Conservation (phyloP, 306 rosid genomes). For the Pachyrhizus erosus region DNA sequence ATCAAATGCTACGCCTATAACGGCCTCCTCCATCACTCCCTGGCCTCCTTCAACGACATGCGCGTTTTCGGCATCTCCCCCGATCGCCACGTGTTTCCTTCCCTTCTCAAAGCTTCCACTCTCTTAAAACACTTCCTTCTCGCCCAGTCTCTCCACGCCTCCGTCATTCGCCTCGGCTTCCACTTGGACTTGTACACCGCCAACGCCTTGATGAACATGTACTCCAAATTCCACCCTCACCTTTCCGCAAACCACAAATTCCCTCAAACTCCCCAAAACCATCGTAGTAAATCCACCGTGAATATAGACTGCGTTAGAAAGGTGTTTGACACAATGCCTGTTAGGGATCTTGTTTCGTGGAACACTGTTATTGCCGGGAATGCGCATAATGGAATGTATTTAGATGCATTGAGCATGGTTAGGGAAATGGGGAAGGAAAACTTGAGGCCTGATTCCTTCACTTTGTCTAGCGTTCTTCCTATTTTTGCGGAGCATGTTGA, state of each 20-base stretch:
- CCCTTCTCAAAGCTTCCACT: conserved; percentile 73
- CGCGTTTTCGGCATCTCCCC: conserved; percentile 51
- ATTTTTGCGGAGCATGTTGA: conserved; percentile 71
- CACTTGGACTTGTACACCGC: conserved; percentile 69
- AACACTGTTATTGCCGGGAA: conserved; percentile 77
- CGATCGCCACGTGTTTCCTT: conserved; percentile 69
- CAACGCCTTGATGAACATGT: conserved; percentile 84
- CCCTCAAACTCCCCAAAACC: conserved; percentile 13
- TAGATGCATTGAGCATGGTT: conserved; percentile 63
- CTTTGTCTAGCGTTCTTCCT: conserved; percentile 86
- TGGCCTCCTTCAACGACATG: conserved; percentile 64
- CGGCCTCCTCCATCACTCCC: conserved; percentile 52
- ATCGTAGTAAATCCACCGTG: neutral
- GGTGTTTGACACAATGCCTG: conserved; percentile 76
- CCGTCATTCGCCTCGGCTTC: conserved; percentile 57
- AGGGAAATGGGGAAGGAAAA: conserved; percentile 62
- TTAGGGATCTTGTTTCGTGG: conserved; percentile 84
- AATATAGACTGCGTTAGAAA: conserved; percentile 54
- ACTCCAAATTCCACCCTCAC: conserved; percentile 53
- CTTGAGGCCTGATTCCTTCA: conserved; percentile 76
- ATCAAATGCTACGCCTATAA: conserved; percentile 74
- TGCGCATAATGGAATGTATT: conserved; percentile 71
- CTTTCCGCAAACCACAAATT: conserved; percentile 30
- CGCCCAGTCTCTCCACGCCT: conserved; percentile 71
- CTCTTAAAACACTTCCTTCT: conserved; percentile 54